A percentile compares a stretch with the other conserved stretches of the same genome.
These are phyloP conservation scores for Alternaria sp. DNA, from an alignment of 2,329 filamentous ascomycete genomes.

Conservation along the genomic window DNA sequence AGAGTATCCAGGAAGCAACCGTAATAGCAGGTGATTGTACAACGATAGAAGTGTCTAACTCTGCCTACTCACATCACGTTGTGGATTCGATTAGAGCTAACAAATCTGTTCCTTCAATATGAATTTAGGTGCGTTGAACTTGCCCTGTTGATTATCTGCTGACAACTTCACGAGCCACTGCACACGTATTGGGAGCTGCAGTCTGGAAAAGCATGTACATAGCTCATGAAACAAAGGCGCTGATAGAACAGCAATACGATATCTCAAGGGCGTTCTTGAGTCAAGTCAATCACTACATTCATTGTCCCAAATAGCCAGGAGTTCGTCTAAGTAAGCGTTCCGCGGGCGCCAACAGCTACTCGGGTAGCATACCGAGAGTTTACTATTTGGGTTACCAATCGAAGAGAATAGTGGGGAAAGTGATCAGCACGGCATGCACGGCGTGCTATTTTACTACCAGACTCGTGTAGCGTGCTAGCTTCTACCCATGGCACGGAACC, in stretches of 20 bases:
- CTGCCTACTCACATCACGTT: not conserved
- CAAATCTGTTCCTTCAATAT: not conserved
- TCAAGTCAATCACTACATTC: not conserved
- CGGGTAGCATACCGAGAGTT: not conserved
- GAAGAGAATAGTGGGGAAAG: conserved; percentile 1
- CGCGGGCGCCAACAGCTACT: not conserved
- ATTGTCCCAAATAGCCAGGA: not conserved
- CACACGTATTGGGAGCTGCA: not conserved
- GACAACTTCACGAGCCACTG: not conserved
- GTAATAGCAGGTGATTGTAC: not conserved
- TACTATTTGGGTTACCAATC: not conserved
- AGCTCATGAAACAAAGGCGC: not conserved
- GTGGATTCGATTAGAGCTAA: not conserved
- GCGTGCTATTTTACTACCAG: not conserved
- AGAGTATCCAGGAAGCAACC: not conserved
- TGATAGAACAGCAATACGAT: not conserved
- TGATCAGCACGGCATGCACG: conserved; percentile 8
- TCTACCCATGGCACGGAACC: not conserved
- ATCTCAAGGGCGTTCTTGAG: not conserved
- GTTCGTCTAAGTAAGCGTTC: not conserved
- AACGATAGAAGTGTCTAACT: not conserved
- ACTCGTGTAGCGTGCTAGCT: conserved; percentile 10
- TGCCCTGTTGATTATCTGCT: not conserved
- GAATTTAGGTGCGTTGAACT: not conserved
- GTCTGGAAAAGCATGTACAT: not conserved